Conservation (phyloP, 495 filamentous ascomycete species). For the Penicillium bovifimosum region DNA sequence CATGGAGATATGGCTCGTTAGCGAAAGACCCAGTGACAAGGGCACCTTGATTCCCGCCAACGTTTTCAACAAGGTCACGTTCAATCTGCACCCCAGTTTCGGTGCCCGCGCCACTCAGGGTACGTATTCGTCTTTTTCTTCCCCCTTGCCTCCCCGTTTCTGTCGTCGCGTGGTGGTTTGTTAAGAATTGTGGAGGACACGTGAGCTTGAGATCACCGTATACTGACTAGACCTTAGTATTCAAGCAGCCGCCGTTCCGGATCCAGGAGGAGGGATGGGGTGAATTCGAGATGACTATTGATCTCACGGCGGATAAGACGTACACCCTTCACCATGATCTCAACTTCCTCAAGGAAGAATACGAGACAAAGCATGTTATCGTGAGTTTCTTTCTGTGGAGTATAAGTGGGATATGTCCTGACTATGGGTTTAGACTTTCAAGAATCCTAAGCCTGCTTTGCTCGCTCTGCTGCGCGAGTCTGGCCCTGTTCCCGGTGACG, state of each 20-base stretch:
- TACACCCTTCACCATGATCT: constrained; percentile 79
- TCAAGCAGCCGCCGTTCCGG: constrained; percentile 79
- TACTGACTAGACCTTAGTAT: constrained; percentile 47
- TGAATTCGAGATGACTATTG: constrained; percentile 94
- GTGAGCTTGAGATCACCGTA: too few species aligned
- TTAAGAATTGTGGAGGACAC: too few species aligned
- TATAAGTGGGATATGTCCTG: background rate
- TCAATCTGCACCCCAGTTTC: constrained; percentile 92
- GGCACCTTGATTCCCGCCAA: constrained; percentile 67
- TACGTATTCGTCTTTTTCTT: constrained; percentile 40
- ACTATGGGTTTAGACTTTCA: constrained; percentile 58
- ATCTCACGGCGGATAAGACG: constrained; percentile 77
- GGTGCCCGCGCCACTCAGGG: constrained; percentile 71
- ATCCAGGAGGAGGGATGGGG: constrained; percentile 96
- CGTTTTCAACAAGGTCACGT: constrained; percentile 85
- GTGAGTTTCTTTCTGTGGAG: constrained; percentile 39
- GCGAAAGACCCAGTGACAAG: constrained; percentile 36
- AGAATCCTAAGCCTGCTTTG: constrained; percentile 83
- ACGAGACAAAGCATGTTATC: constrained; percentile 77
- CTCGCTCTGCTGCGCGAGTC: constrained; percentile 69
- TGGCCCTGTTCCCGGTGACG: constrained; percentile 76
- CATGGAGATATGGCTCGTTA: constrained; percentile 56
- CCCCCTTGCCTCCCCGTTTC: background rate
- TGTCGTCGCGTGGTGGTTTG: too few species aligned
- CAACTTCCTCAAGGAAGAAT: constrained; percentile 76